These are phyloP conservation scores for Pichia scutulata DNA, from an alignment of 805 yeast genomes.

Conservation along the genomic window DNA sequence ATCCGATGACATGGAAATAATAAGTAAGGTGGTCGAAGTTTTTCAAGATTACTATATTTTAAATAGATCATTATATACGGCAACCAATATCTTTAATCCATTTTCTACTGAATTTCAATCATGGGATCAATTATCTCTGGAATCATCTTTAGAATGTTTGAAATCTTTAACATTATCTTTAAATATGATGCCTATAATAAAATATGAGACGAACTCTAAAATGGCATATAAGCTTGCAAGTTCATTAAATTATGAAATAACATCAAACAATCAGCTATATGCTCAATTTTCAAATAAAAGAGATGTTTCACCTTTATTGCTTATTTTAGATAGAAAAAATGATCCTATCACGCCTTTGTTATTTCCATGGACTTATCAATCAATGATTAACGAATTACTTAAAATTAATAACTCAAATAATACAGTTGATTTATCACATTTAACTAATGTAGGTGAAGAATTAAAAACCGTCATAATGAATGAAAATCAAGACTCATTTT, in stretches of 20 bases:
- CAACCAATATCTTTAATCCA: conserved; percentile 25
- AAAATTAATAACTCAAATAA: conserved; percentile 62
- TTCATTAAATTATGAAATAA: conserved; percentile 51
- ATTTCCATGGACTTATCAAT: conserved; percentile 96
- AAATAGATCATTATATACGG: conserved; percentile 51
- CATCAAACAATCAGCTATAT: conserved; percentile 52
- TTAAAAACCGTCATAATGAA: conserved; percentile 57
- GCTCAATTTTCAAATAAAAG: conserved; percentile 45
- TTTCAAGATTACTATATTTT: conserved; percentile 78
- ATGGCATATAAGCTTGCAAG: conserved; percentile 62
- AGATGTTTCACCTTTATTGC: conserved; percentile 65
- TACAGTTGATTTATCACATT: conserved; percentile 56
- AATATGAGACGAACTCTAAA: conserved; percentile 65
- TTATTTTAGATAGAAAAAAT: conserved; percentile 73
- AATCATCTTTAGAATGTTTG: conserved; percentile 35
- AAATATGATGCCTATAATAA: conserved; percentile 69
- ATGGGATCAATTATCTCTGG: conserved; percentile 42
- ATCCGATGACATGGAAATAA: conserved; percentile 78
- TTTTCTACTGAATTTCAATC: conserved; percentile 26
- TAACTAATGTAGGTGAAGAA: conserved; percentile 51
- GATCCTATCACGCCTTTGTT: conserved; percentile 93
- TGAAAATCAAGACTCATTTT: conserved; percentile 69
- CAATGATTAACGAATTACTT: conserved; percentile 91
- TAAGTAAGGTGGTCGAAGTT: conserved; percentile 68
- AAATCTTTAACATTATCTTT: conserved; percentile 60